Evolutionary conservation across 768 basidiomycete species (phyloP).

Genomic region (Gymnopilus dilepis): DNA sequence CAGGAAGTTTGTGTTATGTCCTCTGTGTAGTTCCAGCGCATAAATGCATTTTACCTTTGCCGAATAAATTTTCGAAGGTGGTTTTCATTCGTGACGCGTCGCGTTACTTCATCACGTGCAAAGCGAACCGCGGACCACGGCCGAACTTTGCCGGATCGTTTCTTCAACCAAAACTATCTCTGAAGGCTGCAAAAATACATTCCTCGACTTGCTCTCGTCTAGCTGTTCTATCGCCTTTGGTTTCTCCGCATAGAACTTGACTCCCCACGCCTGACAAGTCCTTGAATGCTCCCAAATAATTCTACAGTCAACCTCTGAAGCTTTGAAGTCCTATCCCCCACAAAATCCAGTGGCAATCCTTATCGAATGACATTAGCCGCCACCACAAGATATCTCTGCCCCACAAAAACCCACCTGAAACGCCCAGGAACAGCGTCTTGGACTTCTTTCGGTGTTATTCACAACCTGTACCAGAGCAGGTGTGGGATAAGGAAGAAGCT

Average conservation of each 20-base stretch:
- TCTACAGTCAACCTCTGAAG: neutral
- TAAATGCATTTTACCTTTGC: no score
- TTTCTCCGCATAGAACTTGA: neutral
- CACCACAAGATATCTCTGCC: neutral
- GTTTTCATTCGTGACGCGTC: neutral
- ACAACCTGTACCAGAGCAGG: neutral
- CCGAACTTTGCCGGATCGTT: neutral
- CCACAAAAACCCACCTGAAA: neutral
- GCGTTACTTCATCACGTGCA: neutral
- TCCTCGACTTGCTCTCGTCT: neutral
- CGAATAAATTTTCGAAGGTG: no score
- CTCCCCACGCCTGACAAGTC: neutral
- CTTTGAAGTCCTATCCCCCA: neutral
- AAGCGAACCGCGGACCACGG: neutral
- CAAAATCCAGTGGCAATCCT: neutral
- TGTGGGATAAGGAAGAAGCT: constrained; percentile 10
- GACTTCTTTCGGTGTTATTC: constrained; percentile 1
- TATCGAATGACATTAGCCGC: neutral
- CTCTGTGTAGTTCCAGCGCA: no score
- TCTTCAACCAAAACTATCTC: neutral
- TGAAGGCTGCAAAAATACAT: neutral
- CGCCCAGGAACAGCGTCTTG: neutral
- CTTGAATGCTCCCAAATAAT: no score
- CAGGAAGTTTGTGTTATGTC: no score
- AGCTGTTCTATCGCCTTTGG: no score